Base-by-base conservation (phyloP, 1,284 basidiomycete genomes). In the Leccinum subrobustum region DNA sequence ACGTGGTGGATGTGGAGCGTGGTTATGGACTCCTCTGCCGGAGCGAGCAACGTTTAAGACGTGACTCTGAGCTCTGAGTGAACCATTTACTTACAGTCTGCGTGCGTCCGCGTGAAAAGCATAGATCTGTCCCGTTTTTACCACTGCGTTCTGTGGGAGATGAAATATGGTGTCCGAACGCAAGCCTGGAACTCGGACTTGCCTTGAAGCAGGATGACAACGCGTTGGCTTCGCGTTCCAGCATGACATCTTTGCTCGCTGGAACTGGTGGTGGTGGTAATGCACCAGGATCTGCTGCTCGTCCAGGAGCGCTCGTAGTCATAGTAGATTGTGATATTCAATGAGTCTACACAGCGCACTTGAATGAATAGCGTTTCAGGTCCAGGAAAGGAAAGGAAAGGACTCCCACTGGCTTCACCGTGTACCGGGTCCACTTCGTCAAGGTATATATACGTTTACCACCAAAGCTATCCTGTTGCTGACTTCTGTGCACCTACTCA, bases 111-210 rank as follows among this genome's bases (percentile, higher is more conserved):
- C 78, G 68, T 89, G 85, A 67, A 90, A 91, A 7, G 77, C 77
- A 67, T 88, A 88, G 37, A 91, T 78, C 65, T 90, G 84, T 7
- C 83, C 88, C 1, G 87, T 85, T 71, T 85, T 89, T 5, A 89
- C 76, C 7, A 84, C 80, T n/a, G 85, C 82, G 66, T 83, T 85
- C 88, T 90, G 23, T 51, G 58, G 53, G 54, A 33, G 11, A 56
- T 60, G 51, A 62, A 20, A 31, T 25, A 11, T 2, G 12, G 27
- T 12, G 5, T 29, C 18, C 11, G 39, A 59, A 53, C 55, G 20
- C 18, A 12, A 47, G 44, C 3, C 48, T 25, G 18, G 2, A 60
- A 57, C 29, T 27, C 11, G 12, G n/a, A 60, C 74, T 62, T 63
- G 83, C 89, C 77, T 84, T 85, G 25, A 91, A 76, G 67, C 81